Evolutionary conservation across 1,139 yeast species (phyloP), one percentile per base, ranked within the genome.

Genomic region (Yarrowia galli): DNA sequence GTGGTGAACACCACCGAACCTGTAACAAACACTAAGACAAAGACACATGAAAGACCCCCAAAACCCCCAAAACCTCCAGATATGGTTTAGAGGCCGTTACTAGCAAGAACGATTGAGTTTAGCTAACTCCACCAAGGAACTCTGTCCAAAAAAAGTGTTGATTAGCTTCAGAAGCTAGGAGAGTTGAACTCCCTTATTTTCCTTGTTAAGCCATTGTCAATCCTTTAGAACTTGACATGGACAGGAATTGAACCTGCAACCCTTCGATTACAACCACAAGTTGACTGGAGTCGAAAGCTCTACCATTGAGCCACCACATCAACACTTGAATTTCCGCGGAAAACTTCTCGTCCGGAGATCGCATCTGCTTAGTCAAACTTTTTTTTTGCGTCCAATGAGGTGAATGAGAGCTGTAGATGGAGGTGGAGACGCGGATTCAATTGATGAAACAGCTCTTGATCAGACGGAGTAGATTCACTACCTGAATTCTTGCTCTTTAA

Each of bases 231-330:
- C 16, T 20, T 42, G 64, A 56, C 64, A 56, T 87, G 86, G 87
- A 85, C 88, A 85, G 88, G 89, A 85, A 85, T 85, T 82, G 89
- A 85, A 85, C 89, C 88, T 85, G 88, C 88, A 85, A 83, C 88
- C 88, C 84, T 85, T 85, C 85, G 88, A 85, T 84, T 81, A 80
- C 84, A 81, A 73, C 74, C 54, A n/a, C n/a, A n/a, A 51, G 43
- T 67, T 42, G 68, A 80, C 84, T 88, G 92, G 92, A 88, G 88
- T 87, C 92, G 88, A 87, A 88, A 87, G 91, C 92, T 88, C 92
- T 88, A 87, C 92, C 92, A 87, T 87, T 88, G 92, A 88, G 92
- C 92, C 91, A 88, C 89, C 89, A 91, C 92, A 87, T 87, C 91
- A 66, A 56, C 64, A 56, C 46, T 18, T 42, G 46, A 42, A n/a